phyloP scores from a whole-genome alignment of 1,139 yeast species.

The Hanseniaspora uvarum region DNA sequence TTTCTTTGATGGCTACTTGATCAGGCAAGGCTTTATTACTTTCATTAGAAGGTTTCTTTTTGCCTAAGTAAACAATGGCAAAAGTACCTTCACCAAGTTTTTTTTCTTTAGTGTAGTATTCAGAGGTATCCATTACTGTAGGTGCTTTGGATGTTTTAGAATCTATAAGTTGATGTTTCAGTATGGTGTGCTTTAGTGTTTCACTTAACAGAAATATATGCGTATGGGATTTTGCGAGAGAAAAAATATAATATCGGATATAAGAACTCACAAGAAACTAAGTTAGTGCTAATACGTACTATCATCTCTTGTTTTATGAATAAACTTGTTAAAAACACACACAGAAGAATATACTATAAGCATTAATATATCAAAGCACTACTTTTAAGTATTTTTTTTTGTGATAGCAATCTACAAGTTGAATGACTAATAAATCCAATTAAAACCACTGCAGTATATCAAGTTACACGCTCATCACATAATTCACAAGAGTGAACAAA shows the following conservation, averaged over 20 bases:
- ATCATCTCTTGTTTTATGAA: no score
- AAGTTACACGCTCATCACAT: no score
- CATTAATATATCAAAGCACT: no score
- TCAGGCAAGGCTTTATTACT: conserved; percentile 23
- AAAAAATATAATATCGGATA: no score
- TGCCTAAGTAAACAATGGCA: conserved; percentile 89
- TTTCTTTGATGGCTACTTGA: conserved; percentile 83
- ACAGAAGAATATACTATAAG: no score
- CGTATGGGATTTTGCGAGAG: background rate
- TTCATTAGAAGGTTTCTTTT: conserved; percentile 42
- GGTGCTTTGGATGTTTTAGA: background rate
- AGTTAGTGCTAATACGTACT: no score
- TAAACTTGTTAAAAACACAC: no score
- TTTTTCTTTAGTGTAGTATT: conserved; percentile 37
- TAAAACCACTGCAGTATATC: no score
- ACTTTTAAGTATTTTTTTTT: no score
- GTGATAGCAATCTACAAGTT: no score
- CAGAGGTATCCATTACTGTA: background rate
- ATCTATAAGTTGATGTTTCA: background rate
- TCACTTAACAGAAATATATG: background rate
- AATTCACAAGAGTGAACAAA: background rate
- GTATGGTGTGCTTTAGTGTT: background rate
- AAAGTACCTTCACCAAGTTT: conserved; percentile 99
- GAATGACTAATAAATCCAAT: no score
- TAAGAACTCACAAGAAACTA: no score